Conservation (phyloP, 2,329 filamentous ascomycete species). For the Pseudocercospora pini-densiflorae region DNA sequence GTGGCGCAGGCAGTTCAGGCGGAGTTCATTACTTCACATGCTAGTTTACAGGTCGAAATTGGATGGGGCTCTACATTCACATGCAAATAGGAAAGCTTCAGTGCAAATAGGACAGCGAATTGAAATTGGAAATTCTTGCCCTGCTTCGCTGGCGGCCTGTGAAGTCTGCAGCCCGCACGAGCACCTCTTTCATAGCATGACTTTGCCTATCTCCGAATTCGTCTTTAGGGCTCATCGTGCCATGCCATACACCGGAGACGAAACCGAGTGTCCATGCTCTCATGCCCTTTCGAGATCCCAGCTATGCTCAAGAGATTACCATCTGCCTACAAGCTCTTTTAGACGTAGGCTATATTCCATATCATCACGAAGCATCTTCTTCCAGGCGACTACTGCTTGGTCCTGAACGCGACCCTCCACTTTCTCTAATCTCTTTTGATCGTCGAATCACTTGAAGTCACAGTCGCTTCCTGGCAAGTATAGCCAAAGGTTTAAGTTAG, state of each 20-base stretch:
- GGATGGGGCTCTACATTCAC: neutral
- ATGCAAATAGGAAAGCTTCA: neutral
- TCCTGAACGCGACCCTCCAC: neutral
- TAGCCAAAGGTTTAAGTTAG: no score
- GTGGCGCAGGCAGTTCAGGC: slow-evolving; percentile 2
- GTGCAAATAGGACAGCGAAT: neutral
- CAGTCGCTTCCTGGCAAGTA: neutral
- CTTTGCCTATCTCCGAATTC: neutral
- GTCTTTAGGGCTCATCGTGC: no score
- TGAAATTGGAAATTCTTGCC: neutral
- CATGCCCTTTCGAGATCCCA: neutral
- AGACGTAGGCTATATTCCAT: no score
- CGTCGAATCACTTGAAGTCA: neutral
- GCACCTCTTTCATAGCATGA: neutral
- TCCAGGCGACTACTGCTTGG: neutral
- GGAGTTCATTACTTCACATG: slow-evolving; percentile 6
- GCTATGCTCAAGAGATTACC: neutral
- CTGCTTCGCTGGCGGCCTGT: neutral
- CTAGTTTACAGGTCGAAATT: neutral
- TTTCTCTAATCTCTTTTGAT: no score
- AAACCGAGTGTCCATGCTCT: neutral
- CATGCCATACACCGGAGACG: neutral
- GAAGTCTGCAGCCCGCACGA: neutral
- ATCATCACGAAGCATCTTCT: no score
- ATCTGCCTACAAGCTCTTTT: no score